phyloP scores from a whole-genome alignment of 2,329 filamentous ascomycete genomes.

The Fusarium sp. region DNA sequence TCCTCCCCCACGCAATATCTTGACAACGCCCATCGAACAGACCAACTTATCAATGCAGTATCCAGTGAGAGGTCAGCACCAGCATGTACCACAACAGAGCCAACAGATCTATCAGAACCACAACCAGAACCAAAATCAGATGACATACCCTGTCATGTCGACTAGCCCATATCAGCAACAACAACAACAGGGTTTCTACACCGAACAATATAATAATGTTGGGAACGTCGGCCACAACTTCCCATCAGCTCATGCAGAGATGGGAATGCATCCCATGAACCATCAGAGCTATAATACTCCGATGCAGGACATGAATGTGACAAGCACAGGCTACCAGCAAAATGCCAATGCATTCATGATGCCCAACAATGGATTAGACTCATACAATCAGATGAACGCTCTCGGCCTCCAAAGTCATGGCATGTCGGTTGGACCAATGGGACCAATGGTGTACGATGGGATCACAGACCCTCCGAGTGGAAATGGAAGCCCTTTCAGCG shows the following conservation, averaged over 20 bases:
- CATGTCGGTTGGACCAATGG: slow-evolving; percentile 48
- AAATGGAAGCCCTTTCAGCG: slow-evolving; percentile 54
- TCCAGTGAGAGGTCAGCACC: slow-evolving; percentile 36
- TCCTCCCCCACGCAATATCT: slow-evolving; percentile 51
- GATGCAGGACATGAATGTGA: slow-evolving; percentile 46
- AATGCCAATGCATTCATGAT: slow-evolving; percentile 45
- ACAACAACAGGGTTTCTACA: slow-evolving; percentile 42
- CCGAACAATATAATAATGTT: slow-evolving; percentile 47
- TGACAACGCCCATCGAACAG: slow-evolving; percentile 47
- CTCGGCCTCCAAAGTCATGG: slow-evolving; percentile 50
- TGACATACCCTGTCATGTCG: slow-evolving; percentile 48
- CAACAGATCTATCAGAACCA: slow-evolving; percentile 41
- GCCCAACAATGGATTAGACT: slow-evolving; percentile 47
- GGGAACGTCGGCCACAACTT: slow-evolving; percentile 47
- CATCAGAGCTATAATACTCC: slow-evolving; percentile 43
- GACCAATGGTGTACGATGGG: slow-evolving; percentile 50
- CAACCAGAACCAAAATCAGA: slow-evolving; percentile 33
- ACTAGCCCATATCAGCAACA: slow-evolving; percentile 42
- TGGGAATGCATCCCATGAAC: slow-evolving; percentile 47
- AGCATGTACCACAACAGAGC: slow-evolving; percentile 32
- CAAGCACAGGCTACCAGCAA: slow-evolving; percentile 44
- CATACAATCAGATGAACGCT: slow-evolving; percentile 51
- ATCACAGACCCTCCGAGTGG: slow-evolving; percentile 51
- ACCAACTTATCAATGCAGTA: slow-evolving; percentile 39
- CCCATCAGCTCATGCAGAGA: slow-evolving; percentile 40